phyloP scores from a whole-genome alignment of 2,329 filamentous ascomycete species.

The Xylaria hypoxylon region DNA sequence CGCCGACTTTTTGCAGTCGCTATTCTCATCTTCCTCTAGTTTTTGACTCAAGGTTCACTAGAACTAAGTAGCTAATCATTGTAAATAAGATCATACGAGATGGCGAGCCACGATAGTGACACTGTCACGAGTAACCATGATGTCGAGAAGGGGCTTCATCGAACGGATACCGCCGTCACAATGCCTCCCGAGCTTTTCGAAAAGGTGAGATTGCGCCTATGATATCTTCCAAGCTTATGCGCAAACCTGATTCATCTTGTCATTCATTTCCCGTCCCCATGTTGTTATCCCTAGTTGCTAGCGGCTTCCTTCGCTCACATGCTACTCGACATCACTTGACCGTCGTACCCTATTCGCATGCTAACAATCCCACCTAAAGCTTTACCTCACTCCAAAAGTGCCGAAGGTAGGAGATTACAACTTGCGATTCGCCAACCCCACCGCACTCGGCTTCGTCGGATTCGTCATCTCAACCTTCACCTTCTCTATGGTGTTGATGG shows the following conservation, averaged over 20 bases:
- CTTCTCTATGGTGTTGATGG: conserved; percentile 53
- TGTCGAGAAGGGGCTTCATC: conserved; percentile 52
- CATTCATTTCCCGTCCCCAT: background rate
- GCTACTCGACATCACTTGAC: background rate
- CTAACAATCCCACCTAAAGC: conserved; percentile 40
- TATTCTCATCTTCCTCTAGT: background rate
- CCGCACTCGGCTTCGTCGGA: conserved; percentile 54
- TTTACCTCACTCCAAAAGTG: conserved; percentile 55
- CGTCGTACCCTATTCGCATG: background rate
- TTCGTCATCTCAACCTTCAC: conserved; percentile 55
- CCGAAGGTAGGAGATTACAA: conserved; percentile 53
- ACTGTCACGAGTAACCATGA: conserved; percentile 40
- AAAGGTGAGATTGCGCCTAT: conserved; percentile 42
- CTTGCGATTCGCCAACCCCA: conserved; percentile 54
- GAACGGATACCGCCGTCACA: conserved; percentile 52
- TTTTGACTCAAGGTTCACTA: background rate
- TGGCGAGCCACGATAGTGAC: conserved; percentile 38
- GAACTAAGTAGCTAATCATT: background rate
- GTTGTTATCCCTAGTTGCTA: background rate
- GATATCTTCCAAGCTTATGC: background rate
- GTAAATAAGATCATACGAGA: conserved; percentile 17
- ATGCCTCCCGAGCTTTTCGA: conserved; percentile 56
- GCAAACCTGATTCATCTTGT: background rate
- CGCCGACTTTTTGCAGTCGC: too few species aligned
- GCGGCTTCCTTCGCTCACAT: background rate